Percentiles rank a stretch among this genome's conserved stretches.
Conservation (phyloP, 305 asterid genomes). For the Solanum hybrid region DNA sequence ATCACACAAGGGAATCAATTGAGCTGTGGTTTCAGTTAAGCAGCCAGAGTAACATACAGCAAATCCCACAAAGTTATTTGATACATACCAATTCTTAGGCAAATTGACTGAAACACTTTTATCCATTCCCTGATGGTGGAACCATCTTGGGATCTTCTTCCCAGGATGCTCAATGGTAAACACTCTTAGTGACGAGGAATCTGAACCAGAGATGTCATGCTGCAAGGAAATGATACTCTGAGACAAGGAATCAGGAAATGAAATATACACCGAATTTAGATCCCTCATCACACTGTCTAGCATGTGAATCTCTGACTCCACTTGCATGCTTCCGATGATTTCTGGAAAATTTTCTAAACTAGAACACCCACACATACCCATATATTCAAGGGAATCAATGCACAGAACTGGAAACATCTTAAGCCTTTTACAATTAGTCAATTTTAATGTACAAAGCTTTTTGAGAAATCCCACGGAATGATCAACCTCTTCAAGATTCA, state of each 20-base stretch:
- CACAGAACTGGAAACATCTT: background rate
- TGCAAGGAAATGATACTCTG: background rate
- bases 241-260: background rate
- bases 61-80: background rate
- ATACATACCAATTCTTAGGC: background rate
- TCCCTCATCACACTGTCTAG: too few relatives aligned
- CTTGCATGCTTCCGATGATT: background rate
- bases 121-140: background rate
- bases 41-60: background rate
- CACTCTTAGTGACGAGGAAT: background rate
- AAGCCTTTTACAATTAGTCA: background rate
- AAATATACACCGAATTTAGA: background rate
- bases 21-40: background rate
- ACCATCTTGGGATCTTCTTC: background rate
- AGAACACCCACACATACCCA: background rate
- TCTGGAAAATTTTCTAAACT: background rate
- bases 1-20: background rate
- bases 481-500: background rate
- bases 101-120: background rate
- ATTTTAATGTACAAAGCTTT: background rate
- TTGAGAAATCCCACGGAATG: background rate
- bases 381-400: background rate
- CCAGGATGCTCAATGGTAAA: background rate
- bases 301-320: too few relatives aligned
- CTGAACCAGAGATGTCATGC: background rate